Percentiles rank a stretch among this genome's conserved stretches.
phyloP scores from a whole-genome alignment of 345 rosid species.

The Ceriops decandra region DNA sequence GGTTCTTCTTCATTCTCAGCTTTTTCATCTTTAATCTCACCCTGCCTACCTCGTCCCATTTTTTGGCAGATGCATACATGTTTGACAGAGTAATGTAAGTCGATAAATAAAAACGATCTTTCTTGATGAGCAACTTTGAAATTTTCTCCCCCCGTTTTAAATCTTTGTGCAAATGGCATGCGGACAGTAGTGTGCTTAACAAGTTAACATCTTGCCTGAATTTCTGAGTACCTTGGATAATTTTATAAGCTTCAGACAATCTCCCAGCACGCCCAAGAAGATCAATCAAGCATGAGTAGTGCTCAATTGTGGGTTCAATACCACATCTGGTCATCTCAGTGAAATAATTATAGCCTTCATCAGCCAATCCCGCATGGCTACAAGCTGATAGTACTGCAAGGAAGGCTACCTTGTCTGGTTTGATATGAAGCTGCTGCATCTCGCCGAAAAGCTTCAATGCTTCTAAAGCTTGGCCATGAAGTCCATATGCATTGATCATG shows the following conservation, averaged over 20 bases:
- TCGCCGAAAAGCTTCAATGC: conserved; percentile 50
- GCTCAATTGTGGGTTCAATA: conserved; percentile 50
- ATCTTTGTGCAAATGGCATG: conserved; percentile 48
- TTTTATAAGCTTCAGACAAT: conserved; percentile 54
- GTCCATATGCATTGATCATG: conserved; percentile 72
- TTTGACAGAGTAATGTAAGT: conserved; percentile 44
- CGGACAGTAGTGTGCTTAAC: conserved; percentile 61
- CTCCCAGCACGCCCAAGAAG: conserved; percentile 70
- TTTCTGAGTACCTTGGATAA: conserved; percentile 38
- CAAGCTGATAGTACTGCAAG: conserved; percentile 71
- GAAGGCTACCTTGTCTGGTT: conserved; percentile 58
- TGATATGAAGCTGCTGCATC: conserved; percentile 43
- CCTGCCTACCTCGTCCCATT: conserved; percentile 58
- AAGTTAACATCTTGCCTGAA: conserved; percentile 42
- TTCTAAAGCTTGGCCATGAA: conserved; percentile 54
- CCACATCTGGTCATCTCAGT: conserved; percentile 30
- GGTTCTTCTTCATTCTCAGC: conserved; percentile 55
- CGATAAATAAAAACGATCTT: conserved; percentile 45
- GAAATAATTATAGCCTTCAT: conserved; percentile 50
- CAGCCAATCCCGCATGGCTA: conserved; percentile 60
- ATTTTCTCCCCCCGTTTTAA: conserved; percentile 48
- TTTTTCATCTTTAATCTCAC: conserved; percentile 59
- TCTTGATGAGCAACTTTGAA: conserved; percentile 38
- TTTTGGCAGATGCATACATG: conserved; percentile 46
- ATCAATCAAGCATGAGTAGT: conserved; percentile 73